Evolutionary conservation across 1,139 yeast genomes (phyloP).

Genomic region (Arxiozyma telluris): DNA sequence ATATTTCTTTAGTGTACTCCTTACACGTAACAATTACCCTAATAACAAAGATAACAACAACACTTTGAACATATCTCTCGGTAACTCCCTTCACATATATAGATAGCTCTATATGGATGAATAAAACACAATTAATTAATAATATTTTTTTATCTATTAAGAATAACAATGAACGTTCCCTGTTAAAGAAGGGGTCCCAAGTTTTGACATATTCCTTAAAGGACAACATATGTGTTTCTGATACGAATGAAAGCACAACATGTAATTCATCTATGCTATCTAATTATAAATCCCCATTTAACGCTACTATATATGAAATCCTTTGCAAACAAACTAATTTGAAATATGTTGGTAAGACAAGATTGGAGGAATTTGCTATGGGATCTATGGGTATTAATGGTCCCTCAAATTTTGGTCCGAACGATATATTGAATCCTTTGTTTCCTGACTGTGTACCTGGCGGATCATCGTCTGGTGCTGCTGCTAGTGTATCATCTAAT

Average conservation of each 20-base stretch:
- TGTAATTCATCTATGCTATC: constrained; percentile 60
- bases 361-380: constrained; percentile 97
- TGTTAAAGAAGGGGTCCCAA: not conserved
- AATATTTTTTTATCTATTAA: constrained; percentile 35
- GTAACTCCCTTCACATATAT: no score
- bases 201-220: constrained; percentile 35
- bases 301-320: constrained; percentile 50
- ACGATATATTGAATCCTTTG: constrained; percentile 45
- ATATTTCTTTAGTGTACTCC: no score
- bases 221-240: constrained; percentile 63
- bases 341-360: not conserved
- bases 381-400: constrained; percentile 54
- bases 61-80: no score
- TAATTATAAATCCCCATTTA: constrained; percentile 64
- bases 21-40: no score
- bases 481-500: constrained; percentile 76
- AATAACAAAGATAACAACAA: no score
- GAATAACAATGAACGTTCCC: constrained; percentile 63
- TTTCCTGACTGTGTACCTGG: constrained; percentile 46
- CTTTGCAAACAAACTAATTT: not conserved
- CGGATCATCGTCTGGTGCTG: constrained; percentile 95
- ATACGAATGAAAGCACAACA: constrained; percentile 51
- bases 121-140: not conserved
- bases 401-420: constrained; percentile 16
- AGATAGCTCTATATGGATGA: not conserved